Evolutionary conservation across 768 basidiomycete species (phyloP), one percentile per base, ranked within the genome.

Genomic region (Exidia glandulosa): DNA sequence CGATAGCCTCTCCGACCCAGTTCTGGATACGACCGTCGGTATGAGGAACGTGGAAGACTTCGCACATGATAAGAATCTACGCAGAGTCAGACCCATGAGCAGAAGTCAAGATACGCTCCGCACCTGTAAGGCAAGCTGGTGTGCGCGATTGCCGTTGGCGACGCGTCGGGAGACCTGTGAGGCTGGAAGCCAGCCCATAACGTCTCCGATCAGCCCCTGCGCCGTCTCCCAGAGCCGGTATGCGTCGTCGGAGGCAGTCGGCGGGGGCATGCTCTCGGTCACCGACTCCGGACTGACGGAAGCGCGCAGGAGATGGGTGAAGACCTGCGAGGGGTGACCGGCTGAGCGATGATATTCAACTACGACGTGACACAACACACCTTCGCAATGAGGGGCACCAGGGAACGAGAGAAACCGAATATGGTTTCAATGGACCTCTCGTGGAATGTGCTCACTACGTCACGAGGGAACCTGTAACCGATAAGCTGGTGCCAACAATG

Each of bases 401-500:
- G 56, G 1, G 55, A 14, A 30, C 67, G 62, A 5, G 65, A 61
- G 48, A 67, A 70, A 56, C 73, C 74, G 50, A 74, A 75, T 48
- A 72, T 68, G 52, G 72, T 72, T 60, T 74, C 73, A 30, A 74
- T 67, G 4, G 72, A 72, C 29, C 32, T 56, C 23, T 34, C 29
- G 32, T 60, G 59, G 32, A 56, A 60, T 30, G 29, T 59, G 41
- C 5, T 59, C 41, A 6, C 37, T 45, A 32, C 14, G 58, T 47
- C 41, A 29, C 52, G 65, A 65, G 59, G 71, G 70, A 59, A 70
- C 72, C 6, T 69, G 34, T 65, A 63, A 54, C 66, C 63, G 55
- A 67, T 66, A 7, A 59, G 65, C 67, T 5, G 59, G 25, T 19
- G 12, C 31, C 25, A 32, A 57, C 12, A 32, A 19, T 45, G 14